Evolutionary conservation across 768 basidiomycete species (phyloP), one percentile per base, ranked within the genome.

Genomic region (Candolleomyces aberdarensis): DNA sequence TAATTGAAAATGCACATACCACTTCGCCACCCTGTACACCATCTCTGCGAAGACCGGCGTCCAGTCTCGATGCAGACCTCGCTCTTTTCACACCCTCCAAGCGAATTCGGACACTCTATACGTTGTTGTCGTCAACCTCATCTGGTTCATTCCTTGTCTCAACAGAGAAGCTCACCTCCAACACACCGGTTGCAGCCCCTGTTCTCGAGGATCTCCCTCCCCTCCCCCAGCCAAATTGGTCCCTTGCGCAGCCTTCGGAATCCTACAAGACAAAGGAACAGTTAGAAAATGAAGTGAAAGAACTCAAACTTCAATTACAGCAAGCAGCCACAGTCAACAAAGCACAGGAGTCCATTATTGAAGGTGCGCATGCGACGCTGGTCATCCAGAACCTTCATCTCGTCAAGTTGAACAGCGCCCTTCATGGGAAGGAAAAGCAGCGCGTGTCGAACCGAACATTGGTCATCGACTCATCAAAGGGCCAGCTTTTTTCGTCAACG

Each of bases 81-180:
- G 54, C 36, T 1, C 62, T 68, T 4, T 63, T 55, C 46, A 72
- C 69, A 1, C 72, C 70, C 59, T 65, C 65, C 0, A 71, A 74
- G 56, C 50, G 61, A 13, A 68, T 70, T 56, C 64, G 65, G n/a
- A 15, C 62, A 3, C 51, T 71, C 47, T 63, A 62, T 29, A 60
- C 60, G 29, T 51, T 2, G 43, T 72, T 10, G 57, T 26, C 58
- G 17, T 17, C 49, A 19, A 72, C 69, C 39, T 55, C 57, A 22
- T 65, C 67, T 2, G 66, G 67, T 3, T 66, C 62, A 15, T 67
- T 66, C 43, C 64, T 72, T 2, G 50, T 72, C 7, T 67, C 63
- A 4, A 61, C 63, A 36, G 39, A 41, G 1, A 26, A 22, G 40
- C 46, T 64, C 44, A 66, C 61, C 29, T 65, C 59, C 1, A 26